These are phyloP conservation scores for Cytospora piceicola DNA, from an alignment of 2,329 filamentous ascomycete genomes.

Conservation along the genomic window DNA sequence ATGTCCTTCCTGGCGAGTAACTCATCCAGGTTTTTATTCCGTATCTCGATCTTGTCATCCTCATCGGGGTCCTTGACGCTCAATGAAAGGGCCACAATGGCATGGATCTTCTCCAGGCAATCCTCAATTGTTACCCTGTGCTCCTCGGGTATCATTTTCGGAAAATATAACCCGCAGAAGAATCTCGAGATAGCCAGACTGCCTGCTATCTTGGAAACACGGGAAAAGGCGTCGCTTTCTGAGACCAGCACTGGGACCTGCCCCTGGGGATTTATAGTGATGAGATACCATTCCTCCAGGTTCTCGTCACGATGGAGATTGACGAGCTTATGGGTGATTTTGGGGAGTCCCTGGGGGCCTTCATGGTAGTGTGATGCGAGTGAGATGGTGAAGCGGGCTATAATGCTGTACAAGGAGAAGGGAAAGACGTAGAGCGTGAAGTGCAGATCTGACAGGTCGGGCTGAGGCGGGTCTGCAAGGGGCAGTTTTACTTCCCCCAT, in stretches of 20 bases:
- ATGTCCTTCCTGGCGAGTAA: slow-evolving; percentile 22
- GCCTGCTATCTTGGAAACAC: not conserved
- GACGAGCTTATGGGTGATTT: slow-evolving; percentile 17
- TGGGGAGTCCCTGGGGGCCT: slow-evolving; percentile 16
- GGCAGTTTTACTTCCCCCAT: too few species aligned
- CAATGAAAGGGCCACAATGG: slow-evolving; percentile 28
- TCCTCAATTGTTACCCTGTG: slow-evolving; percentile 19
- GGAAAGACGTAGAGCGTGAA: slow-evolving; percentile 30
- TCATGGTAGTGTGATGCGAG: slow-evolving; percentile 21
- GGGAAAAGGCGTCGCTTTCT: slow-evolving; percentile 4
- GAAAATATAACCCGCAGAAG: slow-evolving; percentile 4
- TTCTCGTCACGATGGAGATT: slow-evolving; percentile 29
- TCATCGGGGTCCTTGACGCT: slow-evolving; percentile 23
- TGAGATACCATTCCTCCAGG: slow-evolving; percentile 28
- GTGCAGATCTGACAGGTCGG: slow-evolving; percentile 14
- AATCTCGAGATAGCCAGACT: slow-evolving; percentile 16
- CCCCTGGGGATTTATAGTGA: slow-evolving; percentile 28
- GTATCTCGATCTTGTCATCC: slow-evolving; percentile 25
- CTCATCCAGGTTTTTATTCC: slow-evolving; percentile 25
- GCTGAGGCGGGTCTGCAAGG: not conserved
- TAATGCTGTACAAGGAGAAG: slow-evolving; percentile 33
- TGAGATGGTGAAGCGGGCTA: slow-evolving; percentile 29
- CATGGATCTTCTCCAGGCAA: slow-evolving; percentile 27
- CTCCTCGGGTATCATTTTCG: slow-evolving; percentile 7
- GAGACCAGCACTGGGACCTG: slow-evolving; percentile 32